phyloP scores from a whole-genome alignment of 208 protist species.

The Novymonas esmeraldas region DNA sequence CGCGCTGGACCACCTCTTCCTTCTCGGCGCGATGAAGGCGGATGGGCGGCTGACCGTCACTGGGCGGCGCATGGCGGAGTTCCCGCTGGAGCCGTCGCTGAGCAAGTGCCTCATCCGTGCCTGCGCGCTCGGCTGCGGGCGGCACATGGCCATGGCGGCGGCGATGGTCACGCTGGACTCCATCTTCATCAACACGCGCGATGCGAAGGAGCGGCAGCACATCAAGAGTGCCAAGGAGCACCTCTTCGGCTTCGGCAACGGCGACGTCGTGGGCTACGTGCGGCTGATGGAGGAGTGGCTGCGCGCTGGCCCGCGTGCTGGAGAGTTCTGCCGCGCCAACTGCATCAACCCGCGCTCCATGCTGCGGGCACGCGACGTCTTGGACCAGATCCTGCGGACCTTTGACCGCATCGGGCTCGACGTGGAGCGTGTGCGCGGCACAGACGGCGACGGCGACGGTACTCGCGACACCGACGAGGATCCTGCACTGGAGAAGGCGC shows the following conservation, averaged over 20 bases:
- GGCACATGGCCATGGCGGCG: slow-evolving; percentile 91
- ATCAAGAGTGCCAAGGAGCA: slow-evolving; percentile 75
- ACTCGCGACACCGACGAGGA: slow-evolving; percentile 9
- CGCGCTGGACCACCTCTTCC: slow-evolving; percentile 97
- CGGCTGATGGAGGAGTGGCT: slow-evolving; percentile 89
- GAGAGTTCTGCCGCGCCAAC: slow-evolving; percentile 86
- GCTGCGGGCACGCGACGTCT: slow-evolving; percentile 79
- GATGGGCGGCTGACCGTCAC: slow-evolving; percentile 96
- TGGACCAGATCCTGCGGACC: slow-evolving; percentile 87
- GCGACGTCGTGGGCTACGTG: slow-evolving; percentile 86
- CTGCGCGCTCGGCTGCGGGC: slow-evolving; percentile 66
- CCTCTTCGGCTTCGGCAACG: slow-evolving; percentile 82
- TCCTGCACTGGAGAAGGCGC: slow-evolving; percentile 22
- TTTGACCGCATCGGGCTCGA: slow-evolving; percentile 83
- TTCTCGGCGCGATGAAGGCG: slow-evolving; percentile 98
- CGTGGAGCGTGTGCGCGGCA: slow-evolving; percentile 6
- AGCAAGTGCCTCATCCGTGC: slow-evolving; percentile 92
- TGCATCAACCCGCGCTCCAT: slow-evolving; percentile 71
- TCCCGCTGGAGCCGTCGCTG: slow-evolving; percentile 98
- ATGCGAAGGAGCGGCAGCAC: slow-evolving; percentile 70
- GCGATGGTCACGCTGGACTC: slow-evolving; percentile 94
- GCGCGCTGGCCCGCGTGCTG: slow-evolving; percentile 46
- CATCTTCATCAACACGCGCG: slow-evolving; percentile 96
- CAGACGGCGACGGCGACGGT: neutral
- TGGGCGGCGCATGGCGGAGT: slow-evolving; percentile 98